These are phyloP conservation scores for Thermothelomyces thermophilus DNA, from an alignment of 2,329 filamentous ascomycete species.

Conservation along the genomic window DNA sequence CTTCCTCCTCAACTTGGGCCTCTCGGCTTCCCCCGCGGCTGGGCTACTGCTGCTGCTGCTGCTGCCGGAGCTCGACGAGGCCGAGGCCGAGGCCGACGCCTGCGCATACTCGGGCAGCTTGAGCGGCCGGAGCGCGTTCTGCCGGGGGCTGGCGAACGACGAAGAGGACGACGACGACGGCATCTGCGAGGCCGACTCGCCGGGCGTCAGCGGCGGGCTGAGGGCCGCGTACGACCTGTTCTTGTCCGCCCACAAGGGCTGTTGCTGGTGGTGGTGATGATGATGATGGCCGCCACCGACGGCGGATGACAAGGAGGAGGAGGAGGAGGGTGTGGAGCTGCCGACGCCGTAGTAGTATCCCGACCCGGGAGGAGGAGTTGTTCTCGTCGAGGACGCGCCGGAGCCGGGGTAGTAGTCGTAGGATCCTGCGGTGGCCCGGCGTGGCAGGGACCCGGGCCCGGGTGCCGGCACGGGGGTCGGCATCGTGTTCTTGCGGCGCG, in stretches of 20 bases:
- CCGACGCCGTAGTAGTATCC: neutral
- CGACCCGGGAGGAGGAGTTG: no score
- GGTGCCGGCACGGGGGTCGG: neutral
- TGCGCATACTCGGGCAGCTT: slow-evolving; percentile 5
- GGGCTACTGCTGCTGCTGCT: neutral
- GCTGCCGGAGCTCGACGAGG: neutral
- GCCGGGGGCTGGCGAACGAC: neutral
- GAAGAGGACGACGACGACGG: neutral
- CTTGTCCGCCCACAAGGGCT: neutral
- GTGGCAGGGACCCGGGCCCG: neutral
- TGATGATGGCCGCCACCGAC: neutral
- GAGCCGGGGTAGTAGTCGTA: no score
- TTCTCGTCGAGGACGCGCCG: no score
- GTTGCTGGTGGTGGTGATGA: neutral
- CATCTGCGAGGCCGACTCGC: neutral
- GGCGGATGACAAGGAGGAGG: no score
- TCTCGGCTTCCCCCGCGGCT: neutral
- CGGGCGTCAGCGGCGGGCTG: neutral
- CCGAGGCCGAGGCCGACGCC: no score
- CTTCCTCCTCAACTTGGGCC: neutral
- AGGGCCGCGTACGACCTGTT: neutral
- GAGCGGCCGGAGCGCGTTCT: neutral
- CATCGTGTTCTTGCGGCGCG: neutral
- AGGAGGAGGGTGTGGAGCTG: no score
- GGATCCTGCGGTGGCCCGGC: no score